Percentiles rank a stretch among this genome's conserved stretches.
Evolutionary conservation across 495 filamentous ascomycete genomes (phyloP).

Genomic region (Sphaerosporella brunnea): DNA sequence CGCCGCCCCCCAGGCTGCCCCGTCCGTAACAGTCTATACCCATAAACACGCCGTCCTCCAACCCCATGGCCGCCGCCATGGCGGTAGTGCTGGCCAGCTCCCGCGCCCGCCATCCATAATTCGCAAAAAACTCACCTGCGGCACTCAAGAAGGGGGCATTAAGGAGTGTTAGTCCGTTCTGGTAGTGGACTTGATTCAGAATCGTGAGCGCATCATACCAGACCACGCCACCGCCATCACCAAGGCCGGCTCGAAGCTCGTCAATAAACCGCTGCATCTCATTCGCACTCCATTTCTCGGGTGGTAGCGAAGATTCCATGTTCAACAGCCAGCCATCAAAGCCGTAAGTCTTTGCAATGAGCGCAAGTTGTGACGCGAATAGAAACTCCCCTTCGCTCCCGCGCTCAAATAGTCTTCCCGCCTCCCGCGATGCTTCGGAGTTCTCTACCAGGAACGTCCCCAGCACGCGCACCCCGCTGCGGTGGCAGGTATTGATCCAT

Average conservation of each 20-base stretch:
- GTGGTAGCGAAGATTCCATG: constrained; percentile 30
- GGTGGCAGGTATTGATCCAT: constrained; percentile 33
- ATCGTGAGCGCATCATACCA: constrained; percentile 32
- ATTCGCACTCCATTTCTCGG: constrained; percentile 11
- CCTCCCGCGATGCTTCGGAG: constrained; percentile 17
- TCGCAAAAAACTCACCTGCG: constrained; percentile 28
- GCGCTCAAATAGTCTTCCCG: constrained; percentile 25
- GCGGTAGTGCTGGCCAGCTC: constrained; percentile 15
- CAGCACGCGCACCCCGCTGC: constrained; percentile 30
- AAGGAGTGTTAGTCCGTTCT: constrained; percentile 28
- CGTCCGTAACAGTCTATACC: constrained; percentile 29
- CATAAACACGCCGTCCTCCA: constrained; percentile 23
- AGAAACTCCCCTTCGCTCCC: constrained; percentile 22
- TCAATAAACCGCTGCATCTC: constrained; percentile 16
- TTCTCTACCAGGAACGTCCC: constrained; percentile 31
- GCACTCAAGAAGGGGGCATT: constrained; percentile 27
- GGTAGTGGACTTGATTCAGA: constrained; percentile 29
- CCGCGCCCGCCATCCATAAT: constrained; percentile 29
- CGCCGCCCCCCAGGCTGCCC: constrained; percentile 14
- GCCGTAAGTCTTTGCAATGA: constrained; percentile 28
- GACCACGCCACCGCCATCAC: constrained; percentile 23
- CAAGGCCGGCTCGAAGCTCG: constrained; percentile 24
- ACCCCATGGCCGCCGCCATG: constrained; percentile 14
- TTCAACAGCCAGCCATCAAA: constrained; percentile 35
- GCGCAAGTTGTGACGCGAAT: constrained; percentile 28